phyloP scores from a whole-genome alignment of 441 rosid genomes.

The Bocquillonia castaneifolia region DNA sequence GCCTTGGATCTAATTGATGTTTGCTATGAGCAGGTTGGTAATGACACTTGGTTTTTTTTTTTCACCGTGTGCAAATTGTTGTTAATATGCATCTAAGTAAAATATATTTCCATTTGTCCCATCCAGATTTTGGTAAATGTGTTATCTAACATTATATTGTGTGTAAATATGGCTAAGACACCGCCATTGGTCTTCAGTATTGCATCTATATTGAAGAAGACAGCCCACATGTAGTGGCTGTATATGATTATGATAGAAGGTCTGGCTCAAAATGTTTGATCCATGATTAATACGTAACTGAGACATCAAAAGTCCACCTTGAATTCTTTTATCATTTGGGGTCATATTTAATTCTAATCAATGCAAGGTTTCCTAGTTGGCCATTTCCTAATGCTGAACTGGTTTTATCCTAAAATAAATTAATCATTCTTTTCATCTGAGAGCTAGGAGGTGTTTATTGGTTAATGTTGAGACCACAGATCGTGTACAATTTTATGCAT shows the following conservation, averaged over 20 bases:
- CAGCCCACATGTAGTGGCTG: background rate
- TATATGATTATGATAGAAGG: background rate
- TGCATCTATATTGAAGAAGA: background rate
- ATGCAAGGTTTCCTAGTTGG: background rate
- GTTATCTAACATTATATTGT: background rate
- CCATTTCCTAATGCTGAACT: background rate
- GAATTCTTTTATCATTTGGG: background rate
- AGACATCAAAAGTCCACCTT: background rate
- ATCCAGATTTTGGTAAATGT: background rate
- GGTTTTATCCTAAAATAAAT: background rate
- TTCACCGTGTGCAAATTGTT: background rate
- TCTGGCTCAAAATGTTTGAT: background rate
- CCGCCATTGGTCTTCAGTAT: background rate
- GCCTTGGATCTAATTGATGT: conserved; percentile 72
- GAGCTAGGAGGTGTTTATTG: background rate
- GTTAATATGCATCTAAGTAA: background rate
- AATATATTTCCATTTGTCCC: background rate
- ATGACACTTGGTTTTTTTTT: background rate
- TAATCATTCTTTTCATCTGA: background rate
- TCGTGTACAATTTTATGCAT: background rate
- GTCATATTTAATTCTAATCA: background rate
- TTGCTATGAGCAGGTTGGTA: conserved; percentile 69
- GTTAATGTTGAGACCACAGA: background rate
- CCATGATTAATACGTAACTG: background rate
- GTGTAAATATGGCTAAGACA: background rate